These are phyloP conservation scores for Hylodesmum podocarpum DNA, from an alignment of 306 rosid species.

Conservation along the genomic window DNA sequence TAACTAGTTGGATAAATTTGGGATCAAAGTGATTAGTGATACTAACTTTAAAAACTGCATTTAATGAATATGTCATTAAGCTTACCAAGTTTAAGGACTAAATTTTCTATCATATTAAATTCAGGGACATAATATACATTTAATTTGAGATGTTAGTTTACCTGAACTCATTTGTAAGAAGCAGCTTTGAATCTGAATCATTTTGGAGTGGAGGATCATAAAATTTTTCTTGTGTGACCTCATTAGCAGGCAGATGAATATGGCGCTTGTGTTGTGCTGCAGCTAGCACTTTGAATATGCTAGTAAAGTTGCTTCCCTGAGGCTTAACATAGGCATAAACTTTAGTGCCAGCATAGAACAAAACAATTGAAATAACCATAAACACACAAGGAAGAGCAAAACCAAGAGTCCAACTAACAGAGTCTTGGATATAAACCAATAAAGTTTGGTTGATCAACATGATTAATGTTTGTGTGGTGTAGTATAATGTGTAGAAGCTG, in stretches of 20 bases:
- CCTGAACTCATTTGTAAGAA: slow-evolving; percentile 54
- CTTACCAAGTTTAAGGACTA: not conserved
- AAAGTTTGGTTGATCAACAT: slow-evolving; percentile 44
- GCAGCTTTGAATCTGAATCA: slow-evolving; percentile 32
- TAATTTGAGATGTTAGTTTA: not conserved
- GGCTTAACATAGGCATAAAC: slow-evolving; percentile 48
- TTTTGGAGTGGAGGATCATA: slow-evolving; percentile 47
- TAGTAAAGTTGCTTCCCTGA: slow-evolving; percentile 43
- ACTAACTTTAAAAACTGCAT: not conserved
- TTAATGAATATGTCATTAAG: not conserved
- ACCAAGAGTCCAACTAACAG: slow-evolving; percentile 68
- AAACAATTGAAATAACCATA: slow-evolving; percentile 43
- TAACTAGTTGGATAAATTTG: not conserved
- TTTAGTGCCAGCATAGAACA: slow-evolving; percentile 48
- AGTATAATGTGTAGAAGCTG: slow-evolving; percentile 53
- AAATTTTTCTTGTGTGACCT: not conserved
- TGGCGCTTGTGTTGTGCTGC: slow-evolving; percentile 54
- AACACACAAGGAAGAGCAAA: slow-evolving; percentile 47
- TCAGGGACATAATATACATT: not conserved
- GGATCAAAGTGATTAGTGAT: not conserved
- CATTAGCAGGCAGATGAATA: slow-evolving; percentile 27
- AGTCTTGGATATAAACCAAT: slow-evolving; percentile 55
- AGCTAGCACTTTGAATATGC: slow-evolving; percentile 49
- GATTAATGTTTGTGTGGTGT: slow-evolving; percentile 37
- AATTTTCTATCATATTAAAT: not conserved